phyloP scores from a whole-genome alignment of 768 basidiomycete species.

The Collybia nuda region DNA sequence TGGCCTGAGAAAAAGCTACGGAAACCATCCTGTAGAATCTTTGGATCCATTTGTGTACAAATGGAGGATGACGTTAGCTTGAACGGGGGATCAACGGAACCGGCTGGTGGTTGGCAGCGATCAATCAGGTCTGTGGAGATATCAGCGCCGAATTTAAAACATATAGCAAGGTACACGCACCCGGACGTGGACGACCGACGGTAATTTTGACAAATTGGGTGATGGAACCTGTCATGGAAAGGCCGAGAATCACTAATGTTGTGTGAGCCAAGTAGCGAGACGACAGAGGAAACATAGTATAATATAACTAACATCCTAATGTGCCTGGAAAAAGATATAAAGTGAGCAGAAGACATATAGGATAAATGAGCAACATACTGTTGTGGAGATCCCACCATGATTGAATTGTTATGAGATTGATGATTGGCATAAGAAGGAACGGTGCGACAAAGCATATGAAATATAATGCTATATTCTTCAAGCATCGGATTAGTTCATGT shows the following conservation, averaged over 20 bases:
- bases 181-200: constrained; percentile 89
- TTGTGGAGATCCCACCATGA: constrained; percentile 90
- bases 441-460: constrained; percentile 65
- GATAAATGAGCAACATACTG: constrained; percentile 32
- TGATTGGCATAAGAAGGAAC: constrained; percentile 60
- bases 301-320: constrained; percentile 35
- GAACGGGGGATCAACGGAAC: constrained; percentile 65
- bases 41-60: constrained; percentile 69
- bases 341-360: not conserved
- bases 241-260: constrained; percentile 63
- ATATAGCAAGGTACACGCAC: constrained; percentile 30
- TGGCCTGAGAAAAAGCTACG: constrained; percentile 93
- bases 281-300: too few relatives aligned
- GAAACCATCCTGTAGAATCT: constrained; percentile 78
- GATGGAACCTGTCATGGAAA: constrained; percentile 73
- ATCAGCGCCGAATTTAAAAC: not conserved
- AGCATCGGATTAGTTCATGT: not conserved
- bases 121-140: constrained; percentile 52
- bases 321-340: constrained; percentile 28
- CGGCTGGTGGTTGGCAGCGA: constrained; percentile 69
- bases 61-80: constrained; percentile 74
- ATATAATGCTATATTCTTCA: constrained; percentile 47
- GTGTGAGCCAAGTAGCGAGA: not conserved
- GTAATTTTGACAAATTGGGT: constrained; percentile 86
- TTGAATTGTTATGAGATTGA: constrained; percentile 73